Base-by-base conservation (phyloP, 164 flowering plant genomes). In the Sextonia rubra region DNA sequence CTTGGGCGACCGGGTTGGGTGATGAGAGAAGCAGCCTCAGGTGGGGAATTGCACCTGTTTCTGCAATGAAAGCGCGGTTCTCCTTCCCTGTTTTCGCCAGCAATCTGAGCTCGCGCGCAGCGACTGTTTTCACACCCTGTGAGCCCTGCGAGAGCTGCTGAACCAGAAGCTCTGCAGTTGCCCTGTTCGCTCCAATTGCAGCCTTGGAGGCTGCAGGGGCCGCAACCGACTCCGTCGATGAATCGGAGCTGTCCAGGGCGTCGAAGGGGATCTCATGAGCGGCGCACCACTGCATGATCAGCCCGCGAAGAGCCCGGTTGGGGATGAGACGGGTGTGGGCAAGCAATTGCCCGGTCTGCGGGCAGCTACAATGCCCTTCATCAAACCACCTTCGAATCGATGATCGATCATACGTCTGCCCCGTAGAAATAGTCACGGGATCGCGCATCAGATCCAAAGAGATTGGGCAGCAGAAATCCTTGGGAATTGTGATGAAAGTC, bases 41-140 rank as follows among this genome's bases (percentile, higher is more conserved):
- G 74, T 86, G 87, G n/a, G 97, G 98, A 18, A 96, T 86, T 18
- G 97, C 99, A 12, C 99, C 98, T 7, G 96, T 94, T 73, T 96
- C 95, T 62, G 97, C 99, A 73, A 96, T 91, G 76, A 77, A 88
- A 5, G 95, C 88, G n/a, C 99, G 93, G 75, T 90, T 93, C 71
- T 90, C 94, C 75, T 79, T 86, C 9, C 95, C 95, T 0, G 94
- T 89, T 80, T 92, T 96, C 1, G 99, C 95, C 49, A 93, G 76
- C 70, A 89, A 72, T 1, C 99, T 85, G 12, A 96, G 83, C 81
- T 90, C 97, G 2, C 91, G 82, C 3, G 91, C 99, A 67, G 97
- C 98, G 20, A 87, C 64, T 1, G 94, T 80, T 77, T 86, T 81
- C 4, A 87, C 90, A n/a, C 73, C 78, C 68, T 80, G 81, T 2